phyloP scores from a whole-genome alignment of 306 rosid species.

The Prunus mongolica region DNA sequence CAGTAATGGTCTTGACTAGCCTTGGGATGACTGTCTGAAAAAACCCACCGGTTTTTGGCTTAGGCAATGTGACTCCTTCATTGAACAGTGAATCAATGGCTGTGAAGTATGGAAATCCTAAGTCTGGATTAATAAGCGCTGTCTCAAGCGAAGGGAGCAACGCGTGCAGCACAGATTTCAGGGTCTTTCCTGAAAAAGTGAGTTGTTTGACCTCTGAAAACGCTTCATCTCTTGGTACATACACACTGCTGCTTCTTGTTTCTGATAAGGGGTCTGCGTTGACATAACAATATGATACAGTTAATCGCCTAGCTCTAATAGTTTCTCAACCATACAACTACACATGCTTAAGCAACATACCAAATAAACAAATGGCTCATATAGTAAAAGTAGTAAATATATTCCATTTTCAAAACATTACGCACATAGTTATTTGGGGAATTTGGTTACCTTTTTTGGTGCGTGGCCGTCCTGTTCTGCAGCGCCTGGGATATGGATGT shows the following conservation, averaged over 20 bases:
- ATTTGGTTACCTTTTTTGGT: slow-evolving; percentile 27
- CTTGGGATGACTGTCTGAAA: slow-evolving; percentile 27
- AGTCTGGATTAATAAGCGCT: slow-evolving; percentile 11
- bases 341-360: background rate
- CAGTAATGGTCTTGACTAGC: slow-evolving; percentile 27
- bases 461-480: slow-evolving; percentile 73
- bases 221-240: slow-evolving; percentile 43
- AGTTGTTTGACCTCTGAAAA: slow-evolving; percentile 34
- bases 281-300: background rate
- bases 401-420: background rate
- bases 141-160: slow-evolving; percentile 25
- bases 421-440: background rate
- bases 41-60: slow-evolving; percentile 4
- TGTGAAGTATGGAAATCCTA: slow-evolving; percentile 38
- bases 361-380: background rate
- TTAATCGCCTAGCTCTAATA: too few relatives aligned
- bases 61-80: slow-evolving; percentile 28
- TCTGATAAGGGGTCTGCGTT: slow-evolving; percentile 35
- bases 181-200: slow-evolving; percentile 17
- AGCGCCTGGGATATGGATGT: slow-evolving; percentile 61
- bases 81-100: slow-evolving; percentile 38
- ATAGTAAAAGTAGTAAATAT: background rate
- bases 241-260: slow-evolving; percentile 21
- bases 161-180: slow-evolving; percentile 23
- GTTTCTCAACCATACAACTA: background rate